Conservation (phyloP, 495 filamentous ascomycete genomes). For the Lichenothelia convexa region DNA sequence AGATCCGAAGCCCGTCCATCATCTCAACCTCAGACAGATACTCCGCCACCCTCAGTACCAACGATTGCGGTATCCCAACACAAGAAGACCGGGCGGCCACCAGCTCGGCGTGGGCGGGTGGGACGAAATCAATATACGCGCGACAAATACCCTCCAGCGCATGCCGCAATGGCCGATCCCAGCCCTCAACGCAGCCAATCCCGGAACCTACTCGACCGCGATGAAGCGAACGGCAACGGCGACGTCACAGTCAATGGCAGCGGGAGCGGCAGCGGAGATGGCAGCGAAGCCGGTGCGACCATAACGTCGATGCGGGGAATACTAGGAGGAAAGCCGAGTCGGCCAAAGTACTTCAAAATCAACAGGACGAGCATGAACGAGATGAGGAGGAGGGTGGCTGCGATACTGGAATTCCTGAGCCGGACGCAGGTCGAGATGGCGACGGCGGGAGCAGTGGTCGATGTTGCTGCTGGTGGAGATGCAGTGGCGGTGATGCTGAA, state of each 20-base stretch:
- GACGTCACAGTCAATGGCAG: slow-evolving; percentile 10
- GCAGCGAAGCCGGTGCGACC: slow-evolving; percentile 11
- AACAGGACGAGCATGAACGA: slow-evolving; percentile 75
- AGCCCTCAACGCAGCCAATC: not conserved
- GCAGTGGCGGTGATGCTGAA: not conserved
- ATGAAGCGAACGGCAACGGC: slow-evolving; percentile 30
- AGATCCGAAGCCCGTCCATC: too few relatives aligned
- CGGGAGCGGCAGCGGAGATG: slow-evolving; percentile 9
- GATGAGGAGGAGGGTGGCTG: slow-evolving; percentile 70
- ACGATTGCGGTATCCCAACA: slow-evolving; percentile 19
- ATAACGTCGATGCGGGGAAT: too few relatives aligned
- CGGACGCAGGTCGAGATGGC: slow-evolving; percentile 83
- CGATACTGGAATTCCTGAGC: slow-evolving; percentile 77
- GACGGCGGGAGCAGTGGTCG: slow-evolving; percentile 7
- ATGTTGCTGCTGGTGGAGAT: not conserved
- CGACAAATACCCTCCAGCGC: slow-evolving; percentile 37
- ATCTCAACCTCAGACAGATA: not conserved
- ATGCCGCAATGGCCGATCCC: slow-evolving; percentile 4
- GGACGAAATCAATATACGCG: slow-evolving; percentile 79
- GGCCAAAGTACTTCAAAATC: slow-evolving; percentile 25
- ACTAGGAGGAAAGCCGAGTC: slow-evolving; percentile 22
- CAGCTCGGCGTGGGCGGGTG: slow-evolving; percentile 43
- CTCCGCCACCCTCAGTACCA: not conserved
- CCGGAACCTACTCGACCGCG: slow-evolving; percentile 1
- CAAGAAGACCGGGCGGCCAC: slow-evolving; percentile 51